These are phyloP conservation scores for Penicillium parvum DNA, from an alignment of 495 filamentous ascomycete genomes.

Conservation along the genomic window DNA sequence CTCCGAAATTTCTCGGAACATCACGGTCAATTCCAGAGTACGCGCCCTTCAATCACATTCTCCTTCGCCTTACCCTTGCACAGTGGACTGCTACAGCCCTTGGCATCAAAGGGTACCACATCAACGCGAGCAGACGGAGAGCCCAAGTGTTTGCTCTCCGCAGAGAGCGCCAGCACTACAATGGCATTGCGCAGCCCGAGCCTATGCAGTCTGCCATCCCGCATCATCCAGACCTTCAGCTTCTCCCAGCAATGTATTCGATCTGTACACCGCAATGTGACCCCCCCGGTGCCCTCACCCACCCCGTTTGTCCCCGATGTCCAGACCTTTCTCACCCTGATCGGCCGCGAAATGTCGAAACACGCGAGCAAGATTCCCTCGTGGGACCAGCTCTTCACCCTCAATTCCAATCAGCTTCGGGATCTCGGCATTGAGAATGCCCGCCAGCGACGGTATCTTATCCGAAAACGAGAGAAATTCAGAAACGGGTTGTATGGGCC, in stretches of 20 bases:
- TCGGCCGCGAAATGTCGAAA: constrained; percentile 78
- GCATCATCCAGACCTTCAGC: constrained; percentile 23
- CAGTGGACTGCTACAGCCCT: neutral
- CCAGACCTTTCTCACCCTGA: constrained; percentile 85
- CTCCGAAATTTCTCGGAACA: constrained; percentile 34
- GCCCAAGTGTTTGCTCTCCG: constrained; percentile 7
- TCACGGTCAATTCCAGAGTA: constrained; percentile 2
- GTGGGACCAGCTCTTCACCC: constrained; percentile 83
- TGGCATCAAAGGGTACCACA: no score
- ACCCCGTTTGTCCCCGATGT: constrained; percentile 86
- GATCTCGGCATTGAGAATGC: constrained; percentile 84
- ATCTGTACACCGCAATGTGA: constrained; percentile 26
- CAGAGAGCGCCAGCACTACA: constrained; percentile 4
- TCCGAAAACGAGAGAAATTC: constrained; percentile 83
- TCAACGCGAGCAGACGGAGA: no score
- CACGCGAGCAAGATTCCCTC: constrained; percentile 76
- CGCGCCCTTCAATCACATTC: neutral
- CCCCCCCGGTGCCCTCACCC: constrained; percentile 55
- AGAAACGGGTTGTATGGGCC: constrained; percentile 67
- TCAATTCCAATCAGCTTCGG: constrained; percentile 69
- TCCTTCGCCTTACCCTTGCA: neutral
- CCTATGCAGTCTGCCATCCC: constrained; percentile 24
- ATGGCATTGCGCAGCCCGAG: constrained; percentile 36
- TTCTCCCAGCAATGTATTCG: constrained; percentile 32
- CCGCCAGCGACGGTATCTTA: constrained; percentile 72